Evolutionary conservation across 169 alveolate species (phyloP).

Genomic region (Perkinsus olseni): DNA sequence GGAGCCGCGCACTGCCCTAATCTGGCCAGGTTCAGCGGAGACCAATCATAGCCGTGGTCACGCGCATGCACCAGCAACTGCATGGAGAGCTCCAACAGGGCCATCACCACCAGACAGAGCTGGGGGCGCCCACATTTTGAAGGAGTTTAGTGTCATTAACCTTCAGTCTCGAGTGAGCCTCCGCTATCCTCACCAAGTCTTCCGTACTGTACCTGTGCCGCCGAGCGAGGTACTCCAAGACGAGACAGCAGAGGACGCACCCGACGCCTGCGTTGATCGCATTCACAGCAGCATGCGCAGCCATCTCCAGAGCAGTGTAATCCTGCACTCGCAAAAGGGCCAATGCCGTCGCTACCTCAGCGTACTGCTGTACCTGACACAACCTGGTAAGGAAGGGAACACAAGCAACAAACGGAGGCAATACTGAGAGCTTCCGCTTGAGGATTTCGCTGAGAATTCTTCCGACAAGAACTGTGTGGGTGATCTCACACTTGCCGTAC

Average conservation of each 20-base stretch:
- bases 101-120: not conserved
- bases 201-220: not conserved
- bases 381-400: not conserved
- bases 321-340: not conserved
- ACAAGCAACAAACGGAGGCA: not conserved
- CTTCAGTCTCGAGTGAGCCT: not conserved
- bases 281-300: not conserved
- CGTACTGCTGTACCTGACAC: not conserved
- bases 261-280: not conserved
- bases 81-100: no score
- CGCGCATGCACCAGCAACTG: not conserved
- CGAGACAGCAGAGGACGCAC: no score
- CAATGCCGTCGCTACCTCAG: not conserved
- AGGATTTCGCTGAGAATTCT: not conserved
- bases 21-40: not conserved
- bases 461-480: not conserved
- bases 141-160: not conserved
- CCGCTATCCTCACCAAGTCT: not conserved
- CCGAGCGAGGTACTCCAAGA: no score
- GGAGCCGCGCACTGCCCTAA: not conserved
- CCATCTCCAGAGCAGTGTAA: not conserved
- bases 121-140: not conserved
- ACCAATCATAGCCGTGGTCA: not conserved
- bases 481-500: not conserved
- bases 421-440: not conserved